Evolutionary conservation across 2,329 filamentous ascomycete genomes (phyloP), one percentile per base, ranked within the genome.

Genomic region (Cyphellophora europaea): DNA sequence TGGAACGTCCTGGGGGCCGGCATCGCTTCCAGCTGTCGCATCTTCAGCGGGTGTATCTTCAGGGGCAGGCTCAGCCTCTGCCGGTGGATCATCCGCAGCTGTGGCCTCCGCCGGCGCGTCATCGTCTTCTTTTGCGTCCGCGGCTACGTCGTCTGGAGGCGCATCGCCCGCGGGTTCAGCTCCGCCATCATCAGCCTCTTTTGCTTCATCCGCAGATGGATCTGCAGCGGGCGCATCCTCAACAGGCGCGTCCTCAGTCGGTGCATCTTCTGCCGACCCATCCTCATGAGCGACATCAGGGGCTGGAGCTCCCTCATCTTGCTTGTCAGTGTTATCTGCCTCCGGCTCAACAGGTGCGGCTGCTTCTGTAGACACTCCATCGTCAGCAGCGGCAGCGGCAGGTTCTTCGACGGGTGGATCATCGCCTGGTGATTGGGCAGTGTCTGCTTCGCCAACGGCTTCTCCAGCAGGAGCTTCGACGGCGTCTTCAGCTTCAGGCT

Each of bases 61-160:
- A 30, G 31, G 36, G 53, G 52, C 31, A 45, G 47, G 5, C 48
- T 51, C 31, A 45, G 47, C 6, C 48, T 51, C 19, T 42, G 39
- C 36, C 53, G 46, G 16, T 16, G 23, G 2, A 27, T 39, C 33
- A 36, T 44, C 30, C 43, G 40, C 23, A 16, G 14, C 13, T 6
- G 36, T n/a, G n/a, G n/a, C n/a, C n/a, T n/a, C 5, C 17, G 30
- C 34, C 54, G 48, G 33, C 51, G 52, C 29, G 35, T 35, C 12
- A 17, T 27, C 12, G 23, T 19, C 36, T 36, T 35, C 34, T 5
- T 10, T 27, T 6, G 30, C 33, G 14, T 23, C 12, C 19, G 34
- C 27, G 19, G 27, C 10, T 19, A 19, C 27, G 11, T 18, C 25
- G 3, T 12, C 17, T 4, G 14, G 21, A 25, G 21, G 21, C 21